Base-by-base conservation (phyloP, 2,329 filamentous ascomycete genomes). In the Teratosphaeria viscida region DNA sequence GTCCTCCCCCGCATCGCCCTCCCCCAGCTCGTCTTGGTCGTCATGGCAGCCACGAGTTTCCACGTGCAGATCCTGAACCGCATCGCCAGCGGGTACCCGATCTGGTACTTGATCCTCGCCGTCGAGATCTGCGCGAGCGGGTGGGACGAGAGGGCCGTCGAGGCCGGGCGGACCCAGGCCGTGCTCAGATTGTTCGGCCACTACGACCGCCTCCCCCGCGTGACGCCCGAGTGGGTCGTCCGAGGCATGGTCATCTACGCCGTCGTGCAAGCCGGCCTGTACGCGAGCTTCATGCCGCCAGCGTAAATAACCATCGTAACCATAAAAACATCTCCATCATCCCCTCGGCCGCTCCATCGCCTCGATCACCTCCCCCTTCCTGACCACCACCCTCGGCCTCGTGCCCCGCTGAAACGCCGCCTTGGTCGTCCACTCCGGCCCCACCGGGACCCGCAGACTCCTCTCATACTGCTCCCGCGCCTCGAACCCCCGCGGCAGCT, bases 351-450 rank as follows among this genome's bases (percentile, higher is more conserved):
- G 92, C 60, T 87, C 85, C 83, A 99, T 89, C 49, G 94, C 89
- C 68, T 85, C 82, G 74, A 99, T 91, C 65, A 95, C 81, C 27
- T 62, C 60, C 54, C 94, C 94, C 76, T 92, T 89, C 79, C 95
- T 96, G 73, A 96, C 79, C 73, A 97, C 79, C 65, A 97, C 83
- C 68, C 90, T 85, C 60, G 94, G 94, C 82, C 92, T 95, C 61
- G 89, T 95, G 62, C 84, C 84, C 67, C 88, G 85, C 79, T 97
- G 92, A 81, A 94, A 94, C 14, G 88, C 90, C 78, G 90, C 85
- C 82, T 96, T 96, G n/a, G 92, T 97, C 66, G 86, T 85, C 92
- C 92, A 99, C 75, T 99, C 92, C 16, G 88, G 90, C 1, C 94
- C 94, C 62, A 97, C 84, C 1, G 94, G 94, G 65, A 96, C 76